Base-by-base conservation (phyloP, 2,329 filamentous ascomycete species). In the Colletotrichum salicis region DNA sequence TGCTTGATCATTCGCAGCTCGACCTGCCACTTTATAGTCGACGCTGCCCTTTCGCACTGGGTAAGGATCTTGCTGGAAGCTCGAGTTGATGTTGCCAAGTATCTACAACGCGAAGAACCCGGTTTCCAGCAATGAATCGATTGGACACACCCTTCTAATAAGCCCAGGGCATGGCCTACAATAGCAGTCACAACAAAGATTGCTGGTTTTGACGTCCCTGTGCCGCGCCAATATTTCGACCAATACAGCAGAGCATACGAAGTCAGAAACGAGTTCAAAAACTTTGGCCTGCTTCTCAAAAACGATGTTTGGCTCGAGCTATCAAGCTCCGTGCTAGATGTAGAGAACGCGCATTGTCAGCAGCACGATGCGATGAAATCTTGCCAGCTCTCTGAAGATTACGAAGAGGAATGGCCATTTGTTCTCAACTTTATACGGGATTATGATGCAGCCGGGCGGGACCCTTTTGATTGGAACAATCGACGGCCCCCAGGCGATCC, bases 351-450 rank as follows among this genome's bases (percentile, higher is more conserved):
- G 37, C 15, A 19, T 41, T 33, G 19, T 7, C 55, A 1, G 3
- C 41, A 35, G 2, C 45, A 60, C 12, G 5, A 31, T 0, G 1
- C 5, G 6, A 45, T 29, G 24, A 60, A 70, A 45, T 27, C 1
- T 10, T 3, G 37, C 10, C 4, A 6, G 0, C 0, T 41, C 5
- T 4, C 3, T 4, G 1, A 24, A 4, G 0, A 1, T 1, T 3
- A 15, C 1, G 15, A 22, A 1, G 6, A 15, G 2, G 33, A 66
- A 1, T 57, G 55, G 61, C 67, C 67, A 15, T 61, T 41, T 1
- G 13, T 48, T 12, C 37, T n/a, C 27, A 56, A 35, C 13, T 2
- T n/a, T 8, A 45, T 48, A 2, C 52, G 31, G 15, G 35, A 65
- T 15, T 22, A 22, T 10, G 35, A 45, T 13, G 22, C 2, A 45